These are phyloP conservation scores for Melanomma pulvis-pyrius DNA, from an alignment of 495 filamentous ascomycete species.

Conservation along the genomic window DNA sequence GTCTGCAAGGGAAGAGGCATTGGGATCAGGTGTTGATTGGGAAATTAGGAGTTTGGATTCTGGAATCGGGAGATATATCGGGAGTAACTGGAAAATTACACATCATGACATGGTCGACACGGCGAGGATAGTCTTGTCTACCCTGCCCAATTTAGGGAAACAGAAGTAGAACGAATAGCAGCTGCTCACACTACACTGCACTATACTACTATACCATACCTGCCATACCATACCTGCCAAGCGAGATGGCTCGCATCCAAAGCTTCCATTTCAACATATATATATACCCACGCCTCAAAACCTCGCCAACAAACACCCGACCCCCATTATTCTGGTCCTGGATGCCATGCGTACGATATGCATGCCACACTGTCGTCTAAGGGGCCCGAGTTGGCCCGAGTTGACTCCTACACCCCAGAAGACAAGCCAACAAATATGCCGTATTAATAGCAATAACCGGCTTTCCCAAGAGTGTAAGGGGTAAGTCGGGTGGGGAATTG, in stretches of 20 bases:
- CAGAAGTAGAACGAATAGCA: background rate
- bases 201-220: background rate
- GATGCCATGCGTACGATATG: slow-evolving; percentile 19
- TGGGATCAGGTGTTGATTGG: background rate
- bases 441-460: slow-evolving; percentile 23
- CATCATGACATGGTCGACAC: no score
- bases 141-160: no score
- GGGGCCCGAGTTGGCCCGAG: no score
- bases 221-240: background rate
- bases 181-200: no score
- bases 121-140: no score
- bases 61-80: background rate
- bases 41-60: background rate
- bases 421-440: no score
- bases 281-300: background rate
- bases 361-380: slow-evolving; percentile 26
- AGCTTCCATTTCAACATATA: background rate
- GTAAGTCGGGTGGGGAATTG: no score
- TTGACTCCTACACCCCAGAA: no score
- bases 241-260: no score
- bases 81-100: no score
- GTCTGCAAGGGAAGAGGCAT: background rate
- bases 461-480: no score
- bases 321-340: slow-evolving; percentile 13
- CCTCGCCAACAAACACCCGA: slow-evolving; percentile 23